Evolutionary conservation across 1,284 basidiomycete genomes (phyloP).

Genomic region (Ustilago cynodontis): DNA sequence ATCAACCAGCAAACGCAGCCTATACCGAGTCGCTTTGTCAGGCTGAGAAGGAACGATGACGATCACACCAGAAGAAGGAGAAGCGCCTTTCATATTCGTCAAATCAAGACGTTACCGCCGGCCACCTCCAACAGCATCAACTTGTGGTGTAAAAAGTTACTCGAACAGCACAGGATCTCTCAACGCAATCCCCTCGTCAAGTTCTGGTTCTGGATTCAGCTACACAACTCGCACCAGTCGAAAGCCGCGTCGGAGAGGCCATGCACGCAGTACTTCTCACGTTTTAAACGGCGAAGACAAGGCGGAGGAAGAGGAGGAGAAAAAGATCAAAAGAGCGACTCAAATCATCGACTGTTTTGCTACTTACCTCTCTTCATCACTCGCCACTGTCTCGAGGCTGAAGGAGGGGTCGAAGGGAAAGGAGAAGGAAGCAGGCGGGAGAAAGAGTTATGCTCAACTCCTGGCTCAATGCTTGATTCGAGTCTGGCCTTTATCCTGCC

Average conservation of each 20-base stretch:
- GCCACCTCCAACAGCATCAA: not conserved
- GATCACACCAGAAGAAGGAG: not conserved
- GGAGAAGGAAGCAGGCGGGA: not conserved
- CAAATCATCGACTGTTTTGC: constrained; percentile 18
- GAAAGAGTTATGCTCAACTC: constrained; percentile 8
- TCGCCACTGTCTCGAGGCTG: not conserved
- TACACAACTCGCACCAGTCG: too few relatives aligned
- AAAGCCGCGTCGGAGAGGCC: too few relatives aligned
- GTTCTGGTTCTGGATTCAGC: too few relatives aligned
- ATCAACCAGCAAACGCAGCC: too few relatives aligned
- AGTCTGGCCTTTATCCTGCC: too few relatives aligned
- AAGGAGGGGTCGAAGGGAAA: not conserved
- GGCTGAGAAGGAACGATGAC: too few relatives aligned
- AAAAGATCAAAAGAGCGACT: not conserved
- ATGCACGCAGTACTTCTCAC: too few relatives aligned
- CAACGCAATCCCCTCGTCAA: not conserved
- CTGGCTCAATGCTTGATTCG: not conserved
- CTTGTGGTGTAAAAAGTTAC: too few relatives aligned
- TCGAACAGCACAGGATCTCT: constrained; percentile 12
- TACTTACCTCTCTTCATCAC: constrained; percentile 13
- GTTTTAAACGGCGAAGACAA: too few relatives aligned
- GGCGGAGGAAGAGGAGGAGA: not conserved
- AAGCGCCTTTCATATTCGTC: constrained; percentile 5
- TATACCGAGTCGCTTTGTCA: too few relatives aligned
- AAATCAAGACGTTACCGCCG: not conserved